phyloP scores from a whole-genome alignment of 1,139 yeast species.

The Petasospora rhodanensis region DNA sequence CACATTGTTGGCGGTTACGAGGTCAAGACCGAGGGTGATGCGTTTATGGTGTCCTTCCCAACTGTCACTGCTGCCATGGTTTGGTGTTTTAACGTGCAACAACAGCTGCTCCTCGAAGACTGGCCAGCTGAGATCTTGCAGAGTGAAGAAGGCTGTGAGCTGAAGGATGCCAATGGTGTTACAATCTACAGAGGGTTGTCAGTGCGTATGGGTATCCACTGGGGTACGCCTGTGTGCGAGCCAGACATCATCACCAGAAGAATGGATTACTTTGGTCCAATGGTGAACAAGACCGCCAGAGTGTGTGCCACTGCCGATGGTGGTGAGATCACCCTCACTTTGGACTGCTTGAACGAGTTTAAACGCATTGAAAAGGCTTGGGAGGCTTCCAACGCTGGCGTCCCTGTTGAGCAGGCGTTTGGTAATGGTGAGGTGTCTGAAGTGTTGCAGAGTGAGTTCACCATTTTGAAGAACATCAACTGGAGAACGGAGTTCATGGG shows the following conservation, averaged over 20 bases:
- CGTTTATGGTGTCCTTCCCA: conserved; percentile 97
- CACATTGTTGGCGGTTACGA: conserved; percentile 96
- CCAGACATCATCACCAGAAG: conserved; percentile 90
- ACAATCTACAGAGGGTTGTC: conserved; percentile 80
- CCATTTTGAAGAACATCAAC: conserved; percentile 63
- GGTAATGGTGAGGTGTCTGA: conserved; percentile 56
- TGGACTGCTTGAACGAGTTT: conserved; percentile 75
- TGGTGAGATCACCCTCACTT: conserved; percentile 88
- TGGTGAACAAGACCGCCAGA: conserved; percentile 94
- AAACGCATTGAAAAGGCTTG: conserved; percentile 51
- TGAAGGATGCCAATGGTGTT: conserved; percentile 61
- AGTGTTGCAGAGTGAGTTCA: conserved; percentile 63
- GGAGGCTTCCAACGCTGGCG: conserved; percentile 33
- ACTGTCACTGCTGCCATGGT: conserved; percentile 84
- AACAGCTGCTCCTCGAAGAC: conserved; percentile 75
- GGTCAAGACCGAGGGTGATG: conserved; percentile 98
- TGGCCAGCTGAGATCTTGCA: conserved; percentile 95
- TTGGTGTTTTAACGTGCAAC: conserved; percentile 94
- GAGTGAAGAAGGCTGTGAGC: conserved; percentile 79
- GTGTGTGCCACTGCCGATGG: conserved; percentile 96
- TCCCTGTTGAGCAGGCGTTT: conserved; percentile 49
- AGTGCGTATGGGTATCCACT: conserved; percentile 96
- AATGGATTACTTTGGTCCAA: conserved; percentile 98
- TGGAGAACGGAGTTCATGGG: conserved; percentile 71
- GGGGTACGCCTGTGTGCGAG: conserved; percentile 98